A percentile compares a stretch with the other conserved stretches of the same genome.
These are phyloP conservation scores for Malus fusca DNA, from an alignment of 306 rosid species.

Conservation along the genomic window DNA sequence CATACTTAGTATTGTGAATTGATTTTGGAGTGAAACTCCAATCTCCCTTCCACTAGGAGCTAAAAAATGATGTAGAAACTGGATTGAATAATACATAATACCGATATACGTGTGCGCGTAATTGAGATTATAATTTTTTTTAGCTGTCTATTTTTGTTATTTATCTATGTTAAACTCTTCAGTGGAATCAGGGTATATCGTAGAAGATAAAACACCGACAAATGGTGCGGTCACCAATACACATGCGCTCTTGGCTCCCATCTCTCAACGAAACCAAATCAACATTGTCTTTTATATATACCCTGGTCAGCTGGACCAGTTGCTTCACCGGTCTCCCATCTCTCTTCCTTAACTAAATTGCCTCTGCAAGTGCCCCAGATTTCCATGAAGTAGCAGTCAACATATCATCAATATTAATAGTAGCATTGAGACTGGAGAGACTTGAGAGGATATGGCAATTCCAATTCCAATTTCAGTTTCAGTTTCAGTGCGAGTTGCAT, in stretches of 20 bases:
- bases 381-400: not conserved
- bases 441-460: not conserved
- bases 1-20: no score
- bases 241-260: slow-evolving; percentile 15
- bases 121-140: no score
- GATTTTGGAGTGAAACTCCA: no score
- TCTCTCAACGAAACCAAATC: not conserved
- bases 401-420: not conserved
- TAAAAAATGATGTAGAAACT: no score
- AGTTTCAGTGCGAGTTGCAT: not conserved
- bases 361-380: no score
- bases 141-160: not conserved
- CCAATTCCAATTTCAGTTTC: not conserved
- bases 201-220: slow-evolving; percentile 68
- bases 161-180: not conserved
- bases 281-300: not conserved
- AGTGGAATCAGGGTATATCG: not conserved
- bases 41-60: no score
- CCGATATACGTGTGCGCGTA: no score
- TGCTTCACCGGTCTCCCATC: not conserved
- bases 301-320: not conserved
- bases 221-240: slow-evolving; percentile 49
- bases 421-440: no score
- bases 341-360: not conserved
- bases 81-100: no score